Percentiles rank a stretch among this genome's conserved stretches.
Conservation (phyloP, 495 filamentous ascomycete genomes). For the Aspergillus diversus region DNA sequence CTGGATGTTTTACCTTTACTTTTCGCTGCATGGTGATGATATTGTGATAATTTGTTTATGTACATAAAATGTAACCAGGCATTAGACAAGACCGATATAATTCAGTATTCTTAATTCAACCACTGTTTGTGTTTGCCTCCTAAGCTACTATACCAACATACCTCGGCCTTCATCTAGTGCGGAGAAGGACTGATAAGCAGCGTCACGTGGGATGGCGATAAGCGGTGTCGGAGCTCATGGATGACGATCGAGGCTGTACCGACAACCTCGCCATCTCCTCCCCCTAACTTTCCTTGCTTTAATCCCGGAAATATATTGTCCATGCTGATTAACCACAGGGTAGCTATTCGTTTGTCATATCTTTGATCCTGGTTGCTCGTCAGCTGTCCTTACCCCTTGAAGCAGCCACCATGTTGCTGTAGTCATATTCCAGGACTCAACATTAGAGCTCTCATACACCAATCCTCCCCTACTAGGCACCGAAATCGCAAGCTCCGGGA, state of each 20-base stretch:
- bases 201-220: constrained; percentile 37
- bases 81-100: constrained; percentile 25
- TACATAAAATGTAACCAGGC: constrained; percentile 31
- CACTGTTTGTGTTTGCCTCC: background rate
- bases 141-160: background rate
- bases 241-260: constrained; percentile 9
- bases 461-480: background rate
- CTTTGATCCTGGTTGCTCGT: background rate
- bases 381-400: background rate
- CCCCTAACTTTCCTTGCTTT: background rate
- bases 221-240: constrained; percentile 19
- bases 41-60: constrained; percentile 23
- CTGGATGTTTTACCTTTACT: constrained; percentile 22
- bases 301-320: background rate
- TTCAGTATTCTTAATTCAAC: constrained; percentile 15
- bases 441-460: background rate
- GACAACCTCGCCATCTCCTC: background rate
- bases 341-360: background rate
- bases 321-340: background rate
- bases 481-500: background rate
- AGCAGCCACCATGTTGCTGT: background rate
- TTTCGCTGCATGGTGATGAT: constrained; percentile 7
- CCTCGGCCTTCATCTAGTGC: background rate
- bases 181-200: constrained; percentile 8
- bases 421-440: background rate